Conservation (phyloP, 2,329 filamentous ascomycete species). For the Phialemoniopsis sp. region DNA sequence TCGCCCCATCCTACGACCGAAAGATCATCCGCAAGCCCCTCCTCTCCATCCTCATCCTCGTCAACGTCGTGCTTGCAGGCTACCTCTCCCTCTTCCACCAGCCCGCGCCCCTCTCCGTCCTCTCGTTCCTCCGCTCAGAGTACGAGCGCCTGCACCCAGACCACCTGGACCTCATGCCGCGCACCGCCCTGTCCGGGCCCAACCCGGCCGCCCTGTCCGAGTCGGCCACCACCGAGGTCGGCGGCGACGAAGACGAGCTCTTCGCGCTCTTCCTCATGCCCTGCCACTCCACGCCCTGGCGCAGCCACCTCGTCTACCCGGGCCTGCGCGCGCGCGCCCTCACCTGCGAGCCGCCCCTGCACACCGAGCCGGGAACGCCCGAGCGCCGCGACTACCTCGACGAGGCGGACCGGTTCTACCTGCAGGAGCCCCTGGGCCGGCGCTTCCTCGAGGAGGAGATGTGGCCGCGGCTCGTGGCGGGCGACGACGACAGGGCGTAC, state of each 20-base stretch:
- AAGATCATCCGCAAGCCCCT: slow-evolving; percentile 46
- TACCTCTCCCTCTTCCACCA: slow-evolving; percentile 81
- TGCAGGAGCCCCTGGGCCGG: slow-evolving; percentile 23
- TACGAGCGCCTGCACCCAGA: slow-evolving; percentile 57
- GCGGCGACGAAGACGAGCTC: slow-evolving; percentile 33
- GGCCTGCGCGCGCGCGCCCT: slow-evolving; percentile 76
- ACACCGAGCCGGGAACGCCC: slow-evolving; percentile 51
- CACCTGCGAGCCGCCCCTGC: slow-evolving; percentile 83
- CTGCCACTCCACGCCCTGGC: slow-evolving; percentile 95
- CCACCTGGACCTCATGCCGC: slow-evolving; percentile 22
- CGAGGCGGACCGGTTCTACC: slow-evolving; percentile 90
- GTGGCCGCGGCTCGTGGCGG: slow-evolving; percentile 24
- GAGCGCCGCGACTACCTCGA: slow-evolving; percentile 72
- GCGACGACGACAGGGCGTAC: background rate
- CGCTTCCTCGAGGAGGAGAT: slow-evolving; percentile 54
- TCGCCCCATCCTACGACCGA: slow-evolving; percentile 10
- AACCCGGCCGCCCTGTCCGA: slow-evolving; percentile 23
- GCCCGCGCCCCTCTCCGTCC: slow-evolving; percentile 70
- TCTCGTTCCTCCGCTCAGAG: slow-evolving; percentile 70
- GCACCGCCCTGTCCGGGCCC: slow-evolving; percentile 2
- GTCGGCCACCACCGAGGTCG: slow-evolving; percentile 11
- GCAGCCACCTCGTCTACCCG: slow-evolving; percentile 77
- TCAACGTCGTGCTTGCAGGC: slow-evolving; percentile 67
- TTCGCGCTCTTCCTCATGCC: slow-evolving; percentile 86
- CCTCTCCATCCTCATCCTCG: slow-evolving; percentile 52